Percentiles rank a stretch among this genome's conserved stretches.
phyloP scores from a whole-genome alignment of 768 basidiomycete species.

The Serendipita indica region DNA sequence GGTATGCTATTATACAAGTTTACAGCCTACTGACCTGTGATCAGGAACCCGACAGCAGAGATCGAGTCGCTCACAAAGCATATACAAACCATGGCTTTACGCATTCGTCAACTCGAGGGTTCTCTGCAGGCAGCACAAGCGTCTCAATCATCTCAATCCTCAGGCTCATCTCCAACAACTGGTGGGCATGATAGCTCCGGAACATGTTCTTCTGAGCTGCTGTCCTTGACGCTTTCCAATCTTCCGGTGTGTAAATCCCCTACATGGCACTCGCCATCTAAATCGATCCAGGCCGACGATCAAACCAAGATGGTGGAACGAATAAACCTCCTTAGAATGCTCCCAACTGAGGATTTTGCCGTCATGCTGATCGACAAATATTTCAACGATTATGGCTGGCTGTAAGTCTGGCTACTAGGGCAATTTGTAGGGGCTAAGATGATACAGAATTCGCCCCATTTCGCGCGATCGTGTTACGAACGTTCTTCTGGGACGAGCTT shows the following conservation, averaged over 20 bases:
- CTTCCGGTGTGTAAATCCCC: too few relatives aligned
- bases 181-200: too few relatives aligned
- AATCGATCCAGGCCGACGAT: too few relatives aligned
- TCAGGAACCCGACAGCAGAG: not conserved
- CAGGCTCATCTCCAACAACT: not conserved
- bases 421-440: not conserved
- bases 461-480: not conserved
- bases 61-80: not conserved
- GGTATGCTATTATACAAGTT: not conserved
- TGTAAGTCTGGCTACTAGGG: not conserved
- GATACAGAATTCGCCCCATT: not conserved
- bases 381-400: not conserved
- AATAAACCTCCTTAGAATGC: not conserved
- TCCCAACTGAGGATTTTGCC: not conserved
- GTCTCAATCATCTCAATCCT: not conserved
- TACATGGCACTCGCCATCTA: too few relatives aligned
- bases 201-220: too few relatives aligned
- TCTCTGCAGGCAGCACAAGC: not conserved
- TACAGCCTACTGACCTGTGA: not conserved
- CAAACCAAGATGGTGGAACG: too few relatives aligned
- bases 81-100: not conserved
- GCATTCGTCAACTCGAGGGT: conserved; percentile 1
- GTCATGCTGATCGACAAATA: not conserved
- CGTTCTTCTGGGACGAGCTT: not conserved
- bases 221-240: too few relatives aligned